phyloP scores from a whole-genome alignment of 768 basidiomycete genomes.

The Pleurotus citrinopileatus region DNA sequence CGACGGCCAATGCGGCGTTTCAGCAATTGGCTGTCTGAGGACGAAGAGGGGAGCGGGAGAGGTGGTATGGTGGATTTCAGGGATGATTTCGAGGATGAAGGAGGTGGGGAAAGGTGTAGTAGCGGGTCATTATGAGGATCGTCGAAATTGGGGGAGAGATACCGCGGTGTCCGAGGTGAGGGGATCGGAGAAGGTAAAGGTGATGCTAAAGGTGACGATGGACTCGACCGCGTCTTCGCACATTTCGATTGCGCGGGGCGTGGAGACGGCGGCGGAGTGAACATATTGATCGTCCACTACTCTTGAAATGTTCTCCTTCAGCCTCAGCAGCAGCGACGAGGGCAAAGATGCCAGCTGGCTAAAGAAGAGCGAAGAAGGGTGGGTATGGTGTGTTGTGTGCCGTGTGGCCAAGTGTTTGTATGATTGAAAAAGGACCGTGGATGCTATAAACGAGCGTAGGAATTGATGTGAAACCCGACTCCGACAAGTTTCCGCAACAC shows the following conservation, averaged over 20 bases:
- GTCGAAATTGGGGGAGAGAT: neutral
- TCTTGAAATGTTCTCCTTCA: too few relatives aligned
- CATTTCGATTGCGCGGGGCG: neutral
- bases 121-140: conserved; percentile 1
- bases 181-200: neutral
- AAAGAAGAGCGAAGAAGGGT: conserved; percentile 30
- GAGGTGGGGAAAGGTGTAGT: conserved; percentile 5
- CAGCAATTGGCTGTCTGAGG: neutral
- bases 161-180: neutral
- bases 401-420: neutral
- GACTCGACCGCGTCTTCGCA: neutral
- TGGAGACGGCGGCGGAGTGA: neutral
- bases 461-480: neutral
- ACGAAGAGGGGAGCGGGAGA: neutral
- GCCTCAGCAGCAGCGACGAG: too few relatives aligned
- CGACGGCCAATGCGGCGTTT: conserved; percentile 46
- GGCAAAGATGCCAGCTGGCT: conserved; percentile 25
- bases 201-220: neutral
- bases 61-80: conserved; percentile 2
- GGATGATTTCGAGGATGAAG: conserved; percentile 13
- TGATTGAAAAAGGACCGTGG: neutral
- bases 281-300: too few relatives aligned
- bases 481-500: too few relatives aligned
- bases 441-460: neutral
- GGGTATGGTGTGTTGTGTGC: conserved; percentile 2